These are phyloP conservation scores for Sistotremastrum suecicum DNA, from an alignment of 768 basidiomycete species.

Conservation along the genomic window DNA sequence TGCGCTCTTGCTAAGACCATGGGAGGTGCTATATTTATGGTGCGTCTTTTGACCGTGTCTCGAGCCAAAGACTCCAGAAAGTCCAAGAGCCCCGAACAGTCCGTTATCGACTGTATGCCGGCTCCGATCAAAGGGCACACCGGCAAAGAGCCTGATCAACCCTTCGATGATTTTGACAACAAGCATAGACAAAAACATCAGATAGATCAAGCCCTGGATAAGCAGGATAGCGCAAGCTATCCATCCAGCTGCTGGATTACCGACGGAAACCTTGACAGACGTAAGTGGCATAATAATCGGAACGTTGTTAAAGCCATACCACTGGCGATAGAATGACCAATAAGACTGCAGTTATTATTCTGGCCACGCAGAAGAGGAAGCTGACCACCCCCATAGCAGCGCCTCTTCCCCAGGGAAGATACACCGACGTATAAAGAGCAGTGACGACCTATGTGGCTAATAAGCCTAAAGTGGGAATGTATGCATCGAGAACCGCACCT, in stretches of 20 bases:
- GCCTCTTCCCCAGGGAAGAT: conserved; percentile 94
- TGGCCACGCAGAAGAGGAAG: conserved; percentile 82
- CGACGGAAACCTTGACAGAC: conserved; percentile 60
- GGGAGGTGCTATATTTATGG: conserved; percentile 15
- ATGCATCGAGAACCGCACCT: conserved; percentile 16
- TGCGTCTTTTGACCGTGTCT: conserved; percentile 26
- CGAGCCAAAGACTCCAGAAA: conserved; percentile 53
- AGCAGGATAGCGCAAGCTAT: conserved; percentile 86
- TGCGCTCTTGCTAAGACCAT: conserved; percentile 13
- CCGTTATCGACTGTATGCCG: conserved; percentile 72
- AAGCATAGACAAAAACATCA: conserved; percentile 72
- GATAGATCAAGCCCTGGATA: conserved; percentile 64
- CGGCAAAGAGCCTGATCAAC: conserved; percentile 58
- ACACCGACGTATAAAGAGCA: conserved; percentile 80
- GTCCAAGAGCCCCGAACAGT: conserved; percentile 68
- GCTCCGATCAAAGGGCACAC: conserved; percentile 74
- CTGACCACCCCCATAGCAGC: conserved; percentile 95
- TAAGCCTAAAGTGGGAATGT: no score
- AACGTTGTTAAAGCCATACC: conserved; percentile 33
- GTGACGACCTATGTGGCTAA: conserved; percentile 33
- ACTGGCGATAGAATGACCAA: conserved; percentile 82
- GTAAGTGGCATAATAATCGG: conserved; percentile 1
- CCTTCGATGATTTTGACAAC: conserved; percentile 77
- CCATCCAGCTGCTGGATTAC: conserved; percentile 74
- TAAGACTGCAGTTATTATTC: conserved; percentile 82